A percentile compares a stretch with the other conserved stretches of the same genome.
phyloP scores from a whole-genome alignment of 129 eudicot genomes.

The sunflower (Helianthus annuus) region HanXRQr2.0-SUNRISE NC_035443.2:140111297-140111796 shows the following conservation, averaged over 20 bases:
- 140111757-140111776: not conserved
- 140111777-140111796: not conserved
- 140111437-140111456: slow-evolving; percentile 75
- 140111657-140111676: slow-evolving; percentile 77
- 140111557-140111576: not conserved
- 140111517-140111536: slow-evolving; percentile 82
- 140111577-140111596: slow-evolving; percentile 10
- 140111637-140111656: slow-evolving; percentile 70
- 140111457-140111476: slow-evolving; percentile 60
- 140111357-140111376: slow-evolving; percentile 96
- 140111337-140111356: slow-evolving; percentile 73
- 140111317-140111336: slow-evolving; percentile 14
- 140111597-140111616: slow-evolving; percentile 75
- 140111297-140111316: not conserved
- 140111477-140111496: slow-evolving; percentile 72
- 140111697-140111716: slow-evolving; percentile 87
- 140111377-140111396: slow-evolving; percentile 97
- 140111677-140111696: slow-evolving; percentile 97
- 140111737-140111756: not conserved
- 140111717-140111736: slow-evolving; percentile 9
- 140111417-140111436: slow-evolving; percentile 88
- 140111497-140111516: slow-evolving; percentile 77
- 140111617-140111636: slow-evolving; percentile 71
- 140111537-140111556: not conserved
- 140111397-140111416: slow-evolving; percentile 87